Conservation (phyloP, 768 basidiomycete genomes). For the Boletus coccyginus region DNA sequence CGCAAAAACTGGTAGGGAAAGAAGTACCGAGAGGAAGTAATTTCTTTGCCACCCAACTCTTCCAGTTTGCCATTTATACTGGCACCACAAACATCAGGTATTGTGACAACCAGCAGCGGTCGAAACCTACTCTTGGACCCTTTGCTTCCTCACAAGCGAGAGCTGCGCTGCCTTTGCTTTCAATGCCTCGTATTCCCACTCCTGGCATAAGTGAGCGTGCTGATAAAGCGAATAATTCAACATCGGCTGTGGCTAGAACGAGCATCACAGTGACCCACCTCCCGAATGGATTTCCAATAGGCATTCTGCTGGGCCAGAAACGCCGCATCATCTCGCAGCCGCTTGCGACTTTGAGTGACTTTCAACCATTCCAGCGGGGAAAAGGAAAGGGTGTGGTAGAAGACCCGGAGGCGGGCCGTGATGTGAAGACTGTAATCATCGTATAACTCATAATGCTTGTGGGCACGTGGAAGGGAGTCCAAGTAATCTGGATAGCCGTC, state of each 20-base stretch:
- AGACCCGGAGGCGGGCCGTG: fast-evolving
- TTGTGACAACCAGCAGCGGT: neutral
- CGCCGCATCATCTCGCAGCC: neutral
- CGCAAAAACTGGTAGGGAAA: neutral
- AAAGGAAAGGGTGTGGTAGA: neutral
- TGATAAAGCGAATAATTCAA: neutral
- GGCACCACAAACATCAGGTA: neutral
- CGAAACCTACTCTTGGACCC: constrained; percentile 1
- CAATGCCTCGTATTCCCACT: neutral
- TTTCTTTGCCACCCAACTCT: neutral
- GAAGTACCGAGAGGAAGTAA: no score
- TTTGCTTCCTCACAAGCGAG: neutral
- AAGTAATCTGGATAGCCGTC: neutral
- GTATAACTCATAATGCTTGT: neutral
- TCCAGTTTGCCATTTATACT: constrained; percentile 1
- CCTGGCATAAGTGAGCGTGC: constrained; percentile 3
- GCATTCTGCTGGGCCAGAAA: neutral
- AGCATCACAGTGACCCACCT: neutral
- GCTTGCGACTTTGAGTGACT: neutral
- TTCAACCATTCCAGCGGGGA: constrained; percentile 6
- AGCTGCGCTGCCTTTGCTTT: neutral
- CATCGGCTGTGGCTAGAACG: neutral
- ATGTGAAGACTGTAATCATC: neutral
- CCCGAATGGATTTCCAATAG: neutral
- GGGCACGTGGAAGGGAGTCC: neutral